Evolutionary conservation across 2,329 filamentous ascomycete species (phyloP).

Genomic region (Aspergillus neotritici): DNA sequence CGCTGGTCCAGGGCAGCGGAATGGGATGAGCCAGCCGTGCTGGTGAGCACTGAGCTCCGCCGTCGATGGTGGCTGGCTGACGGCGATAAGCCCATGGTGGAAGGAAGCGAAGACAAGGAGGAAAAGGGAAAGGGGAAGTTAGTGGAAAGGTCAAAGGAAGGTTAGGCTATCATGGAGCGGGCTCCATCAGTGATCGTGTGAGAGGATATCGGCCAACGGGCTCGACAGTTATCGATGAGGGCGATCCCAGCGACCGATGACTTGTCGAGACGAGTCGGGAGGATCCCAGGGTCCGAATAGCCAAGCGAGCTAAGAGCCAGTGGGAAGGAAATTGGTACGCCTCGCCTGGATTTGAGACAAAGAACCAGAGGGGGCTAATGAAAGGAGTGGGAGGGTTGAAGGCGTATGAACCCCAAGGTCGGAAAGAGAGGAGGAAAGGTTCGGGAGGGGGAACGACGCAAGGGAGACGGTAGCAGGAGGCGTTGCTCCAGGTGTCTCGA

Average conservation of each 20-base stretch:
- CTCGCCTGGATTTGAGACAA: no score
- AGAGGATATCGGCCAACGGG: neutral
- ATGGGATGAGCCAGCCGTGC: conserved; percentile 47
- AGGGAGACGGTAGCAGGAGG: conserved; percentile 13
- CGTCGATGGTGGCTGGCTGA: conserved; percentile 34
- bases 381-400: neutral
- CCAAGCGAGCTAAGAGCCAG: neutral
- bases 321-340: neutral
- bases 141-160: conserved; percentile 1
- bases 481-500: neutral
- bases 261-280: no score
- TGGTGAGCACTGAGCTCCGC: conserved; percentile 35
- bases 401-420: neutral
- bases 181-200: conserved; percentile 14
- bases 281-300: neutral
- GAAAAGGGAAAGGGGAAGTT: neutral
- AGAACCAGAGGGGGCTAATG: neutral
- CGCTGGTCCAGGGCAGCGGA: conserved; percentile 30
- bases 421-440: neutral
- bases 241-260: no score
- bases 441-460: conserved; percentile 10
- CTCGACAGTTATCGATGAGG: neutral
- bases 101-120: neutral
- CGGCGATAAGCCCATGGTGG: conserved; percentile 31
- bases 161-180: conserved; percentile 5